A percentile compares a stretch with the other conserved stretches of the same genome.
These are phyloP conservation scores for Macrotyloma uniflorum DNA, from an alignment of 306 rosid species.

Conservation along the genomic window DNA sequence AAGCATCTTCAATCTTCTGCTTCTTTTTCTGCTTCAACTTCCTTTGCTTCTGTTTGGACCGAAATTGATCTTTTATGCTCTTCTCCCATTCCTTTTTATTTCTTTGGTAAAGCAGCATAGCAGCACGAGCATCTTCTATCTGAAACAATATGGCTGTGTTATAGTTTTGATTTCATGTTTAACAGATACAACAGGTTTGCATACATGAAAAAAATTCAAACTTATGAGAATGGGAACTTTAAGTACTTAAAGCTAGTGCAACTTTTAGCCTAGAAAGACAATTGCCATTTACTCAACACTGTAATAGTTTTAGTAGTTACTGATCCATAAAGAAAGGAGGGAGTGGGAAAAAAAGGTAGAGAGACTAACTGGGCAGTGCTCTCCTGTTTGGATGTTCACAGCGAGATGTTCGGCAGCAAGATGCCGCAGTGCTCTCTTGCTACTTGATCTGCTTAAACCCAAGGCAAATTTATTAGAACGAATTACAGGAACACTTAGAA, in stretches of 20 bases:
- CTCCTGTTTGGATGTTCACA: constrained; percentile 83
- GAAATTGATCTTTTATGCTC: constrained; percentile 58
- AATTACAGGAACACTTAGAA: constrained; percentile 2
- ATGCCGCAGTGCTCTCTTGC: constrained; percentile 75
- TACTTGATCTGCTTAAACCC: constrained; percentile 60
- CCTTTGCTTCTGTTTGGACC: constrained; percentile 64
- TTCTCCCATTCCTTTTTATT: constrained; percentile 81
- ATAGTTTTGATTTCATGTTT: not conserved
- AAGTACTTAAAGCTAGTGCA: not conserved
- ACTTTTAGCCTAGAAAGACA: not conserved
- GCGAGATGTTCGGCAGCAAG: constrained; percentile 79
- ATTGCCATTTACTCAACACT: not conserved
- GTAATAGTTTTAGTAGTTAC: not conserved
- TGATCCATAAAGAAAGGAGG: not conserved
- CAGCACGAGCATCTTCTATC: constrained; percentile 92
- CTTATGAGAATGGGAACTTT: not conserved
- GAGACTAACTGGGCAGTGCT: constrained; percentile 91
- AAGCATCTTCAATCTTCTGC: constrained; percentile 45
- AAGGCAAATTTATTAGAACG: constrained; percentile 24
- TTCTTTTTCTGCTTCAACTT: constrained; percentile 76
- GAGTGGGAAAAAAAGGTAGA: constrained; percentile 8
- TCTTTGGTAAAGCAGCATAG: constrained; percentile 90
- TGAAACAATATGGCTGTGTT: constrained; percentile 38
- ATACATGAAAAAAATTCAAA: not conserved
- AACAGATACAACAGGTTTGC: not conserved